Evolutionary conservation across 768 basidiomycete species (phyloP).

Genomic region (Porphyrellus cyaneotinctus): DNA sequence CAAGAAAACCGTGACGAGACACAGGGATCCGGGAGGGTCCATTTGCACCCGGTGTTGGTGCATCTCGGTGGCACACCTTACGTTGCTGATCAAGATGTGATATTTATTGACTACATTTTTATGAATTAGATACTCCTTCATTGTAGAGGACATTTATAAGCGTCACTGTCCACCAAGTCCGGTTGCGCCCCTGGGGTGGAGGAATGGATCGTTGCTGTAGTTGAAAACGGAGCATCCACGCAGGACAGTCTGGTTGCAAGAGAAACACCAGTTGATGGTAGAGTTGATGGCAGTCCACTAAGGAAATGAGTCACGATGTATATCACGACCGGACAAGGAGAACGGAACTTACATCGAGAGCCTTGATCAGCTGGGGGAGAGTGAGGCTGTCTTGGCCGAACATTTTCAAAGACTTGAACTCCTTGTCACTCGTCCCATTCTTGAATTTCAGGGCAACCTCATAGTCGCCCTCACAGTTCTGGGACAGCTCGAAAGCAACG

Average conservation of each 20-base stretch:
- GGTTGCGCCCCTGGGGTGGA: slow-evolving; percentile 5
- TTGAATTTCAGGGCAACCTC: slow-evolving; percentile 78
- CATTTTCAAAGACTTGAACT: slow-evolving; percentile 61
- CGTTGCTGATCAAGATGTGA: not conserved
- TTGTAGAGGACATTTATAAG: not conserved
- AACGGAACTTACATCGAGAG: slow-evolving; percentile 16
- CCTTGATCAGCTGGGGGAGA: slow-evolving; percentile 15
- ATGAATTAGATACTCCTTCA: not conserved
- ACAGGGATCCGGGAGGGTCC: too few relatives aligned
- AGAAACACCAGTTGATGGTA: slow-evolving; percentile 32
- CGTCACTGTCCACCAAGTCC: too few relatives aligned
- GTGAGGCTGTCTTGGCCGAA: slow-evolving; percentile 43
- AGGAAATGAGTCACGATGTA: not conserved
- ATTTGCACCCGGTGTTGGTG: too few relatives aligned
- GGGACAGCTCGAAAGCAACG: slow-evolving; percentile 64
- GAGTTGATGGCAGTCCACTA: slow-evolving; percentile 29
- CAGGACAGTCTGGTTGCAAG: slow-evolving; percentile 32
- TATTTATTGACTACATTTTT: not conserved
- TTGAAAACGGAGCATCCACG: slow-evolving; percentile 32
- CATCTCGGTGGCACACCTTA: too few relatives aligned
- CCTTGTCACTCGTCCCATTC: slow-evolving; percentile 60
- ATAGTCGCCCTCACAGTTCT: slow-evolving; percentile 61
- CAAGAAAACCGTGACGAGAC: too few relatives aligned
- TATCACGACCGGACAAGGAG: not conserved
- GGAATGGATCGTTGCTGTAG: slow-evolving; percentile 27